Evolutionary conservation across 2,329 filamentous ascomycete genomes (phyloP), one percentile per base, ranked within the genome.

Genomic region (Stemphylium vesicarium): DNA sequence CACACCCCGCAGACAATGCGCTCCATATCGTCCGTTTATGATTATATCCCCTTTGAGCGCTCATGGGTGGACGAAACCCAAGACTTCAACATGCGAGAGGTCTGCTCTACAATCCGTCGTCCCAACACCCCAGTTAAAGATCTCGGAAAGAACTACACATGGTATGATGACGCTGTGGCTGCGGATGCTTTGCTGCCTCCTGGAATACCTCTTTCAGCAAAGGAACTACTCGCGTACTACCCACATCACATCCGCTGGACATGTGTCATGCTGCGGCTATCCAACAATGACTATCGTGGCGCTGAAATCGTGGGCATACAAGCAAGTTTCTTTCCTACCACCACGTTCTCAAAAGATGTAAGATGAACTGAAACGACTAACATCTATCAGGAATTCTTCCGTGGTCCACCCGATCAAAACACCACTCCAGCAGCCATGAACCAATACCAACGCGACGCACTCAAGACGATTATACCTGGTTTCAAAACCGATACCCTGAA

Each of bases 151-250:
- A 50, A 51, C 9, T 65, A 59, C 11, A 33, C 37, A 4, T 71
- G 68, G 68, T 70, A 68, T 31, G 49, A 41, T 1, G 53, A 62
- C 2, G 67, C 65, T 0, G 47, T 63, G 2, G 56, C 64, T 2
- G 22, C 60, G 4, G 60, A 68, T 24, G 62, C 68, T 6, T 36
- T 71, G 3, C 58, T 71, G 2, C 70, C 70, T 18, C 68, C 69
- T 0, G 68, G 68, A 0, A 43, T 70, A 4, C 62, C 62, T 4
- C 18, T 73, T 1, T 63, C 70, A 1, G 62, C 59, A 0, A 69
- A 67, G 11, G 68, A 73, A 44, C 58, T 73, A 1, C 53, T 43
- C 10, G 62, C 65, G 1, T 73, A 60, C 58, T 73, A 71, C 29
- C 69, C 70, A 0, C 68, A 72, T 37, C 66, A 71, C 38, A 46